Base-by-base conservation (phyloP, 345 rosid genomes). In the Clarkia xantiana region DNA sequence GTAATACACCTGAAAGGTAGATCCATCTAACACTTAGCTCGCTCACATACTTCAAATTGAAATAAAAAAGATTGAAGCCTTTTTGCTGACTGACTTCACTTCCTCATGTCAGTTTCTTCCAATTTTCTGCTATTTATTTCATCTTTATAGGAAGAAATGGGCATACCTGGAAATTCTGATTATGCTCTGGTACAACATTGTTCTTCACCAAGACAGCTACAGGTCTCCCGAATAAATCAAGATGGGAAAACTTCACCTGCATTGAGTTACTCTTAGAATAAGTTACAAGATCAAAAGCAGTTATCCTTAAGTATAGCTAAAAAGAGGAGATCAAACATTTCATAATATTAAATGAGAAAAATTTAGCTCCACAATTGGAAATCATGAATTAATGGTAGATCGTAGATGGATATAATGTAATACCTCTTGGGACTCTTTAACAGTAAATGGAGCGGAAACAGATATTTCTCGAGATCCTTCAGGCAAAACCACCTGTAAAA, bases 161-260 rank as follows among this genome's bases (percentile, higher is more conserved):
- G 20, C 29, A 50, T 76, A 93, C 99, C 96, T 87, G 96, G 65
- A 93, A 78, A 62, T 79, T 41, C 58, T 80, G 94, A 71, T 84
- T 82, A 66, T 80, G 96, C 81, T 93, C 94, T 11, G 95, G 88
- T 55, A 84, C 94, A 55, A 71, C 86, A 44, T 84, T 84, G 54
- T 56, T 54, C 75, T 84, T 93, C 67, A 84, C 77, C 18, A 87
- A 77, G 55, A 76, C 84, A 65, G 64, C 61, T 57, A 87, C 96
- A 42, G 94, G 95, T 67, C 96, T 78, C 53, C 99, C 96, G 57
- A 62, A 77, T 56, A 84, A 61, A 63, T 93, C 99, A 69, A 93
- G 77, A 70, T 84, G 95, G n/a, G 94, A 93, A 34, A 78, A 47
- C 59, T 87, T 93, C 58, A 67, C 71, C 95, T 84, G 78, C 69